Evolutionary conservation across 2,329 filamentous ascomycete species (phyloP), one percentile per base, ranked within the genome.

Genomic region (Neocucurbitaria cava): DNA sequence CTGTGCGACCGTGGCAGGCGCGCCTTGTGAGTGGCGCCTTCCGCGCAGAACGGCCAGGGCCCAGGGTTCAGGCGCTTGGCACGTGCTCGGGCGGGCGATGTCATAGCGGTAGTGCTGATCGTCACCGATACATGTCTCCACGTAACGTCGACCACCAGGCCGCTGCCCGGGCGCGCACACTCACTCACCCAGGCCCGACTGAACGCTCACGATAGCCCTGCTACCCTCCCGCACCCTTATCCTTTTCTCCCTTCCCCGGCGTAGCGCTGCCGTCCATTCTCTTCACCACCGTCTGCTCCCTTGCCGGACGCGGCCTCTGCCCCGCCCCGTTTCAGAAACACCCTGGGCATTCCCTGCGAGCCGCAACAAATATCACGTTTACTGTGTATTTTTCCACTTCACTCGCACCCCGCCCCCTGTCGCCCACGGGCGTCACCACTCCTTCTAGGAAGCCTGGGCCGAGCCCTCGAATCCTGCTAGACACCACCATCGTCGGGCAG

Each of bases 401-500:
- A n/a, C 47, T 24, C 44, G 39, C 31, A 31, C 41, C 40, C 46
- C 40, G 44, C 43, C 48, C 57, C 56, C 55, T 54, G 59, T 58
- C 52, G 24, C n/a, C 33, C 42, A 39, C 23, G 31, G 36, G 42
- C 57, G 49, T 54, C 59, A 58, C 53, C 58, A 55, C 54, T 56
- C 55, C 46, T 50, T 50, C 43, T 39, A 47, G 53, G 47, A 38
- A 52, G 38, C 53, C 64, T 64, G 65, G 62, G 64, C 67, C 44
- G 52, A 17, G 26, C 9, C 10, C 21, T 50, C 46, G 47, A 35
- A 30, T 47, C 47, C 35, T 42, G 33, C 50, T 46, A 49, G n/a
- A n/a, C n/a, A n/a, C n/a, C n/a, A n/a, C n/a, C n/a, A n/a, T 53
- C 47, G 56, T 58, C 64, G 56, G 63, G 52, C 64, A 55, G 48